Evolutionary conservation across 225 moss, liverwort and hornwort genomes (phyloP).

Genomic region (Bryoerythrophyllum caledonicum): DNA sequence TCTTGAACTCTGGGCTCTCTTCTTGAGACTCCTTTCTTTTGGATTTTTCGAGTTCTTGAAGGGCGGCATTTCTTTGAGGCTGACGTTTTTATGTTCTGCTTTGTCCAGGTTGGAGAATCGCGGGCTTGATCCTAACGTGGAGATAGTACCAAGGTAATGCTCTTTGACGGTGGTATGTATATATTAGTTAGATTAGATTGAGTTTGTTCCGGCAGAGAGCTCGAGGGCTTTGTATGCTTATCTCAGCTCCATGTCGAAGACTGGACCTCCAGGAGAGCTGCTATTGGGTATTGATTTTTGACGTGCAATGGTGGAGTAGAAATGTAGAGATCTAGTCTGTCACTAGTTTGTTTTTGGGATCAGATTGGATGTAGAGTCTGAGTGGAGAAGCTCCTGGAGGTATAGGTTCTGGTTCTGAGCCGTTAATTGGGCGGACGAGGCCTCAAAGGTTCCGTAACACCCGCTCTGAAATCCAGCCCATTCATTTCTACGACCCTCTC

Average conservation of each 20-base stretch:
- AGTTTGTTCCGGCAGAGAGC: not conserved
- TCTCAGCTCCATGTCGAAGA: not conserved
- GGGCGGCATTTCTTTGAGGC: not conserved
- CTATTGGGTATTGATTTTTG: not conserved
- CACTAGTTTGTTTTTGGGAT: not conserved
- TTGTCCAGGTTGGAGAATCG: constrained; percentile 96
- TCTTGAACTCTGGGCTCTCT: not conserved
- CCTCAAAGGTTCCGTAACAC: too few species aligned
- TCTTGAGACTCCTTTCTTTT: not conserved
- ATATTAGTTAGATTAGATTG: not conserved
- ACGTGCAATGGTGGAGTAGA: not conserved
- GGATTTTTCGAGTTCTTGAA: not conserved
- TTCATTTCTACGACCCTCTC: too few species aligned
- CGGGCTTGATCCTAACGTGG: constrained; percentile 95
- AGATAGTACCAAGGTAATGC: constrained; percentile 88
- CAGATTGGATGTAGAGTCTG: not conserved
- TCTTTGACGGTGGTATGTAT: not conserved
- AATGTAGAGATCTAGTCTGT: not conserved
- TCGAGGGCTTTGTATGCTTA: not conserved
- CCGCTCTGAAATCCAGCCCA: too few species aligned
- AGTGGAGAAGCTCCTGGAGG: too few species aligned
- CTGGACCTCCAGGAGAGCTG: not conserved
- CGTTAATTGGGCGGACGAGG: not conserved
- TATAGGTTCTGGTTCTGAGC: not conserved
- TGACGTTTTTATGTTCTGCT: constrained; percentile 7